Percentiles rank a stretch among this genome's conserved stretches.
Evolutionary conservation across 2,329 filamentous ascomycete species (phyloP).

Genomic region (Westerdykella sp.): DNA sequence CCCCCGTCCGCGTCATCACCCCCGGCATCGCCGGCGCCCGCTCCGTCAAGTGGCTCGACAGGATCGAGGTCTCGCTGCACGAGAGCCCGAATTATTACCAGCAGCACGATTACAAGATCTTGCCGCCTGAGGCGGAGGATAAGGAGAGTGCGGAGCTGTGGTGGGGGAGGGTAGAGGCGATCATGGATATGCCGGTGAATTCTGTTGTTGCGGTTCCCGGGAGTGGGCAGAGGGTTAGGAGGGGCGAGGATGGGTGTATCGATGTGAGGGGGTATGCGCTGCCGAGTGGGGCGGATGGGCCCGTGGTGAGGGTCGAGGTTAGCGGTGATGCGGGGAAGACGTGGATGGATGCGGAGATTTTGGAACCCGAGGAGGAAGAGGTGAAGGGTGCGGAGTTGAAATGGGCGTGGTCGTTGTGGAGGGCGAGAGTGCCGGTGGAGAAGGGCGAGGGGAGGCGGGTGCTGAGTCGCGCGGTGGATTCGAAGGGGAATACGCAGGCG

Average conservation of each 20-base stretch:
- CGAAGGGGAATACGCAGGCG: constrained; percentile 47
- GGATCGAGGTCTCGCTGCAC: constrained; percentile 45
- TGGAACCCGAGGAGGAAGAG: constrained; percentile 10
- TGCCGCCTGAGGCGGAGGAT: constrained; percentile 48
- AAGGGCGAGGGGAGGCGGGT: constrained; percentile 41
- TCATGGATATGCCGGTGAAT: constrained; percentile 54
- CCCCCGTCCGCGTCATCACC: constrained; percentile 47
- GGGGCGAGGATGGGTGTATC: constrained; percentile 39
- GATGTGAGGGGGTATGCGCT: constrained; percentile 52
- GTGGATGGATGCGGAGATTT: constrained; percentile 46
- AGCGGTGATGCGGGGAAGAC: constrained; percentile 45
- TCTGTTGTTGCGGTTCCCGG: constrained; percentile 48
- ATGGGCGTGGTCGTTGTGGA: constrained; percentile 56
- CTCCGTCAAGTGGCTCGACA: constrained; percentile 53
- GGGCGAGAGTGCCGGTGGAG: constrained; percentile 38
- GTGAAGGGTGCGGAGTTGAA: constrained; percentile 29
- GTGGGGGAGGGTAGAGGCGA: constrained; percentile 46
- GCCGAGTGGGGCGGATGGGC: constrained; percentile 48
- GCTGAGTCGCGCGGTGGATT: constrained; percentile 52
- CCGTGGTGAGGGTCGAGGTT: constrained; percentile 50
- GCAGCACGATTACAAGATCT: constrained; percentile 54
- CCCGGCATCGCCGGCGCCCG: constrained; percentile 50
- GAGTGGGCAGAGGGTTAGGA: constrained; percentile 39
- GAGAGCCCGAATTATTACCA: constrained; percentile 54
- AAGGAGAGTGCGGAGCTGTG: constrained; percentile 47